Evolutionary conservation across 116 monocot species (phyloP), one percentile per base, ranked within the genome.

Genomic region (Phalaenopsis hybrid): DNA sequence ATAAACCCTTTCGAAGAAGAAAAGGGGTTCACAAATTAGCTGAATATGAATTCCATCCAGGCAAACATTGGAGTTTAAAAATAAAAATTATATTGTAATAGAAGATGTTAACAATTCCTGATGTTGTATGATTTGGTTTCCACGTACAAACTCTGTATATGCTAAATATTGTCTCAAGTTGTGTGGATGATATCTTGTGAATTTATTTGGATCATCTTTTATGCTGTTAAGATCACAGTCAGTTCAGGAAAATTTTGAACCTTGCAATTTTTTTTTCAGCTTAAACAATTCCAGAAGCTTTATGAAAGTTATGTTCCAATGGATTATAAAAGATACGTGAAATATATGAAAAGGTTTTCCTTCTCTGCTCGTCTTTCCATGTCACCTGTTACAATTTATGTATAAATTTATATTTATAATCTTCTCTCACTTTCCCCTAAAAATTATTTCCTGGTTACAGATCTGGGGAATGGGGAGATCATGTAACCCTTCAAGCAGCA

Each of bases 301-400:
- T 95, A 95, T 87, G 95, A 95, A 88, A 83, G 86, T 50, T 95
- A 95, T 87, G 93, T 95, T 78, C 93, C 93, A 49, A 95, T 95
- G 95, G 82, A 86, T 50, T 95, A 95, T 80, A 93, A 86, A 79
- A 85, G 69, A 41, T 95, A 95, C 83, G 80, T 95, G 79, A 95
- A 89, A 83, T 88, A 65, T 21, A 92, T 95, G 91, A 95, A 93
- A 89, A 93, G 92, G 95, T 95, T 82, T 55, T 63, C 48, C 28
- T 79, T 84, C 34, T 87, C 51, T 21, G 52, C 58, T 81, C 57
- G 61, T 70, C 63, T 31, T 79, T 78, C 18, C 23, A 67, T 74
- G 73, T 57, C 31, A 16, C 21, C 18, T 33, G 7, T 33, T 51
- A 79, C 79, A 34, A 33, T 13, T 74, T 72, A 44, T n/a, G 49